phyloP scores from a whole-genome alignment of 2,329 filamentous ascomycete species.

The Colletotrichum magnum region DNA sequence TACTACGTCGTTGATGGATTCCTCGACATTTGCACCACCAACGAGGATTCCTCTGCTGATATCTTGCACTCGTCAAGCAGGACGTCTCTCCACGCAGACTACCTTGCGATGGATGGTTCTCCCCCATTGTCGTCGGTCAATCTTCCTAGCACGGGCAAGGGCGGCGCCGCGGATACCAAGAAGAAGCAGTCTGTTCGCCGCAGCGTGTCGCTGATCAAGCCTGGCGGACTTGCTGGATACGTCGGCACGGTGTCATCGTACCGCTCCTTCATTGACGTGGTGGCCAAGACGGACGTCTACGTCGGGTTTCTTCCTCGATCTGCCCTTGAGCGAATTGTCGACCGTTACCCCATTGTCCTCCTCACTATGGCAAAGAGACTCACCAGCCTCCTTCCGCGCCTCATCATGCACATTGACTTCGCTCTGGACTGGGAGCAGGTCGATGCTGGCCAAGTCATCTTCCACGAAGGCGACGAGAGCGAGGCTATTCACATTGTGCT shows the following conservation, averaged over 20 bases:
- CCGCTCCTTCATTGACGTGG: conserved; percentile 95
- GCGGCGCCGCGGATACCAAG: conserved; percentile 52
- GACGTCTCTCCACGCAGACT: conserved; percentile 45
- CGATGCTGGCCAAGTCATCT: conserved; percentile 93
- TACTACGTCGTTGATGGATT: conserved; percentile 99
- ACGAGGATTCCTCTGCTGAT: conserved; percentile 67
- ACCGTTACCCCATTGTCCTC: conserved; percentile 91
- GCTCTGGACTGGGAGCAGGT: conserved; percentile 98
- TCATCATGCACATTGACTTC: conserved; percentile 98
- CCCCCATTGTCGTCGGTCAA: conserved; percentile 40
- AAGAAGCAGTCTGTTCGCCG: conserved; percentile 67
- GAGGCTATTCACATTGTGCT: conserved; percentile 98
- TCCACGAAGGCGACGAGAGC: conserved; percentile 93
- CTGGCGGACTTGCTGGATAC: conserved; percentile 93
- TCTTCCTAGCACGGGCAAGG: conserved; percentile 45
- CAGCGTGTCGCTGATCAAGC: conserved; percentile 92
- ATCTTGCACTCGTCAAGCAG: conserved; percentile 56
- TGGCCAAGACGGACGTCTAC: conserved; percentile 98
- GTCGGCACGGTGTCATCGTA: conserved; percentile 95
- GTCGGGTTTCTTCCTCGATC: conserved; percentile 92
- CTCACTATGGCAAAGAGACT: conserved; percentile 96
- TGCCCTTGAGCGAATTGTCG: conserved; percentile 91
- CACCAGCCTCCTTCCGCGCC: conserved; percentile 87
- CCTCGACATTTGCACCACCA: conserved; percentile 89
- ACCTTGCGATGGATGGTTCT: conserved; percentile 30